Base-by-base conservation (phyloP, 139 green algal species). In the Micractinium sp. region DNA sequence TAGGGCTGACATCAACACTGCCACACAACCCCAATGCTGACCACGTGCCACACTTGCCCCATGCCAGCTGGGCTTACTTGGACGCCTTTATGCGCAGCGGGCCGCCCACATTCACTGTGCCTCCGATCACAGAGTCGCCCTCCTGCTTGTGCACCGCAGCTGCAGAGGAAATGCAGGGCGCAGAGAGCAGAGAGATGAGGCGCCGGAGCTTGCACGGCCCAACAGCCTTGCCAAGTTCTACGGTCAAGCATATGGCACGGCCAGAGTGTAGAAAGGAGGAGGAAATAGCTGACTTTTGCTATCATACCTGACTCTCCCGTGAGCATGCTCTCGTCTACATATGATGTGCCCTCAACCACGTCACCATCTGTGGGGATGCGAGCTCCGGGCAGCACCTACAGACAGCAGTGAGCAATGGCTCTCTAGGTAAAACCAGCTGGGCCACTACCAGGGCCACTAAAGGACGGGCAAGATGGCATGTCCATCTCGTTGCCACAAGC, bases 311-410 rank as follows among this genome's bases (percentile, higher is more conserved):
- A 90, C 91, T 99, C 97, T 20, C 98, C 98, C 25, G 97, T 99
- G 47, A 99, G 93, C 98, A 99, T 99, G 91, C 94, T 93, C 92
- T 99, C 98, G 77, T 99, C 96, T n/a, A 98, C 92, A 89, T 98
- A 95, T 23, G 93, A 96, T 39, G 92, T 78, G 16, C 97, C 98
- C 67, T 93, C 86, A 31, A 97, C 76, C 35, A 99, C 93, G 29
- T 93, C 87, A 2, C 98, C 98, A 88, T 99, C 98, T 4, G 94
- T 95, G 22, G 98, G 96, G 12, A 99, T 91, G 78, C 94, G 94
- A 1, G 92, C 91, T 18, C 97, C 97, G 0, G 97, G 96, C 61
- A 98, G 88, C 38, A 99, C 94, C 93, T 95, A 89, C n/a, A 95
- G 22, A 80, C 4, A 33, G 29, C 29, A 77, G 12, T 1, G 20